Base-by-base conservation (phyloP, 1,139 yeast species). In the Candida sp. region DNA sequence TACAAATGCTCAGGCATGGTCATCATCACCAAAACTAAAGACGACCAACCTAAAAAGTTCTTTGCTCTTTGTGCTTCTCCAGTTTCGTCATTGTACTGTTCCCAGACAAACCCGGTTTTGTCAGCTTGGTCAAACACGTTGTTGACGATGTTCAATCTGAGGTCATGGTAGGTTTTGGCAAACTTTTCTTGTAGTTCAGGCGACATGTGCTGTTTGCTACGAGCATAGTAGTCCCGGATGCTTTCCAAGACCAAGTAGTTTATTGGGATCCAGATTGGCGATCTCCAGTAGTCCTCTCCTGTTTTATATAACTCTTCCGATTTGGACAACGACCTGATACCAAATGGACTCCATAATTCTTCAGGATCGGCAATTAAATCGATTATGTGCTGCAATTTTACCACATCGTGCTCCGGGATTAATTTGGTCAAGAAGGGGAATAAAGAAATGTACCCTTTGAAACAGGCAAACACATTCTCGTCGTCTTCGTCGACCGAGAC, bases 41-140 rank as follows among this genome's bases (percentile, higher is more conserved):
- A 85, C 0, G 98, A 86, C 99, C 99, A 94, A 3, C 99, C 99
- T 44, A 92, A 77, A 70, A 94, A 94, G 64, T 91, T 94, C 65
- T 89, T 87, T 4, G 94, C 96, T 7, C 98, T 92, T 60, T 84
- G 83, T 1, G 93, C 90, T 3, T 69, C 66, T 1, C 99, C 99
- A 3, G 85, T 83, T 31, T 63, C 68, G 54, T 91, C 96, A 58
- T 90, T 86, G 65, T 94, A 94, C 63, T 92, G 96, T 62, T 94
- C 99, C 88, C 92, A 94, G 4, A 91, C 91, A 63, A 81, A 90
- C 0, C 97, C 97, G 0, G 96, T 88, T 35, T 72, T 66, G 52
- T 79, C 63, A 90, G 96, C 92, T 60, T 89, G 84, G 25, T 76
- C 66, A 63, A 75, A 83, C 5, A 91, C 83, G 58, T 90, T 94